These are phyloP conservation scores for Myrica gale DNA, from an alignment of 306 rosid genomes.

Conservation along the genomic window DNA sequence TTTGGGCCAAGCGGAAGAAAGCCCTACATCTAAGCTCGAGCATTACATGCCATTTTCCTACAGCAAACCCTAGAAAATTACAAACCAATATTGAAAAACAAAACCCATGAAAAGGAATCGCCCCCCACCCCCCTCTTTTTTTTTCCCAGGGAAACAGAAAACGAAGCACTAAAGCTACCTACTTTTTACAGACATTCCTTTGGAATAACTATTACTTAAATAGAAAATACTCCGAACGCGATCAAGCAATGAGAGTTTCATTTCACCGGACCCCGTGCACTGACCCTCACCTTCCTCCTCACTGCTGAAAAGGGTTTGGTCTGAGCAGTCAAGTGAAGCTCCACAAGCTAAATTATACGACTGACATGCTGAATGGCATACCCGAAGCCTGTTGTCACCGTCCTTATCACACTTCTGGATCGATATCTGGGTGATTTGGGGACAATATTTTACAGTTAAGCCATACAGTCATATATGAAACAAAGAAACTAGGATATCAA, in stretches of 20 bases:
- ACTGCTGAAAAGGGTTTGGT: slow-evolving; percentile 84
- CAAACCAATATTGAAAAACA: slow-evolving; percentile 32
- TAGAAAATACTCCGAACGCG: slow-evolving; percentile 51
- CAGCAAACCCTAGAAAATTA: slow-evolving; percentile 47
- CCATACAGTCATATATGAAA: background rate
- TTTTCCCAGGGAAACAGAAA: background rate
- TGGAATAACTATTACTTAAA: slow-evolving; percentile 54
- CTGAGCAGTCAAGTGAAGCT: slow-evolving; percentile 93
- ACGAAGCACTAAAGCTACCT: slow-evolving; percentile 45
- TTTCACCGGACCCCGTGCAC: slow-evolving; percentile 84
- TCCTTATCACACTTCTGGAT: slow-evolving; percentile 90
- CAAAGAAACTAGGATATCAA: no score
- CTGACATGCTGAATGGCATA: slow-evolving; percentile 88
- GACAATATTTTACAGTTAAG: slow-evolving; percentile 20
- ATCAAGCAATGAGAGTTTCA: slow-evolving; percentile 63
- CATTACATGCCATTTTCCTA: slow-evolving; percentile 40
- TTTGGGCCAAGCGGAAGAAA: slow-evolving; percentile 52
- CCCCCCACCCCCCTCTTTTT: background rate
- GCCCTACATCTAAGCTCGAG: slow-evolving; percentile 56
- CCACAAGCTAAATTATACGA: slow-evolving; percentile 93
- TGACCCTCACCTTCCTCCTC: slow-evolving; percentile 75
- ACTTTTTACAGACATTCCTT: slow-evolving; percentile 64
- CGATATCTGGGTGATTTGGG: slow-evolving; percentile 60
- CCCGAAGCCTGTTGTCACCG: slow-evolving; percentile 91
- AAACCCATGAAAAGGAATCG: background rate